These are phyloP conservation scores for Steccherinum ochraceum DNA, from an alignment of 768 basidiomycete genomes.

Conservation along the genomic window DNA sequence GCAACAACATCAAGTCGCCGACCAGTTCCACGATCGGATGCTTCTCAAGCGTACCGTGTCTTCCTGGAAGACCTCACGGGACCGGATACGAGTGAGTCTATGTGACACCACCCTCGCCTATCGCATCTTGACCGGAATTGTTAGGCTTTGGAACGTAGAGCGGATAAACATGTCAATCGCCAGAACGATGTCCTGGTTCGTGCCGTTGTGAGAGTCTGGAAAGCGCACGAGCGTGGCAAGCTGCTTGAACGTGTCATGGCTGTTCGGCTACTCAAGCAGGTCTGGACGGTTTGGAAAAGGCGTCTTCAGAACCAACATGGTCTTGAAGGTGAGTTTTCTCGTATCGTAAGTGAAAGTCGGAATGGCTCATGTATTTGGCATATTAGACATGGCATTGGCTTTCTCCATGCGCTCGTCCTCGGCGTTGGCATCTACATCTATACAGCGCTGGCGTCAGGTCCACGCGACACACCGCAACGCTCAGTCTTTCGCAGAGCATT, in stretches of 20 bases:
- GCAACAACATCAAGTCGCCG: conserved; percentile 35
- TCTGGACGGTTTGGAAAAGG: conserved; percentile 46
- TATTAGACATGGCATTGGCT: conserved; percentile 40
- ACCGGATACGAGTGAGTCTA: conserved; percentile 44
- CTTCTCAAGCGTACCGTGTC: conserved; percentile 41
- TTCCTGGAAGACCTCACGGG: conserved; percentile 50
- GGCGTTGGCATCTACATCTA: conserved; percentile 25
- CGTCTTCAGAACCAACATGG: conserved; percentile 32
- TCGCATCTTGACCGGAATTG: too few relatives aligned
- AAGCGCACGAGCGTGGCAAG: conserved; percentile 55
- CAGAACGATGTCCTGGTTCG: conserved; percentile 54
- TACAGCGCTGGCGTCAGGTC: conserved; percentile 42
- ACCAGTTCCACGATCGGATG: conserved; percentile 32
- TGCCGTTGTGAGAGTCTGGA: conserved; percentile 60
- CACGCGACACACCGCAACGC: conserved; percentile 41
- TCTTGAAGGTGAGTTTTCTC: conserved; percentile 37
- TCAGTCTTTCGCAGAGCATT: conserved; percentile 40
- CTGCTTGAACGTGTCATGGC: conserved; percentile 48
- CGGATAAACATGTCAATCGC: conserved; percentile 46
- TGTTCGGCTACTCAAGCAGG: conserved; percentile 36
- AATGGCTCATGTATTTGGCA: not conserved
- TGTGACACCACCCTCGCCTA: too few relatives aligned
- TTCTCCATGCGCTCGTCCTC: conserved; percentile 43
- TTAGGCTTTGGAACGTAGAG: conserved; percentile 52
- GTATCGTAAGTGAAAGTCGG: not conserved